phyloP scores from a whole-genome alignment of 495 filamentous ascomycete species.

The Aspergillus sparsus region DNA sequence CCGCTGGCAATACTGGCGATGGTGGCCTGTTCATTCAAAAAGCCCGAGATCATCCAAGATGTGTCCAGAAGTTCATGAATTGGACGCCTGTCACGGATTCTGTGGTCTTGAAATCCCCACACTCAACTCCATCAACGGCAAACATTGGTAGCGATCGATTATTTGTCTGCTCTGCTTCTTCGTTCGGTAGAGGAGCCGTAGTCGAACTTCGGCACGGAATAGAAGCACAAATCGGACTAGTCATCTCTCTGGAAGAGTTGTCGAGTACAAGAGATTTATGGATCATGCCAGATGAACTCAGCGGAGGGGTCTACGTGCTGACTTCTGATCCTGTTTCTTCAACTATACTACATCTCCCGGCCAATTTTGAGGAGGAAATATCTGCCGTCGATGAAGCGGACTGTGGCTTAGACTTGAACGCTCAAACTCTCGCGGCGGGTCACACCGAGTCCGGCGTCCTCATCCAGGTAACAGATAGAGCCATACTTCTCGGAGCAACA shows the following conservation, averaged over 20 bases:
- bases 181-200: conserved; percentile 57
- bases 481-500: conserved; percentile 41
- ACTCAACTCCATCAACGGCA: conserved; percentile 21
- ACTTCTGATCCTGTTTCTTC: conserved; percentile 46
- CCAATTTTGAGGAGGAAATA: conserved; percentile 37
- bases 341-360: conserved; percentile 37
- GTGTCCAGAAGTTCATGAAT: conserved; percentile 66
- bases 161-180: conserved; percentile 45
- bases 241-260: conserved; percentile 48
- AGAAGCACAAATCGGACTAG: conserved; percentile 63
- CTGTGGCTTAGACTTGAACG: conserved; percentile 50
- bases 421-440: conserved; percentile 58
- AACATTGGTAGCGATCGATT: conserved; percentile 35
- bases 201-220: conserved; percentile 72
- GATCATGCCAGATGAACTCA: conserved; percentile 48
- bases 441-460: conserved; percentile 39
- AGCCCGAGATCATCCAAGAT: conserved; percentile 49
- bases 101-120: conserved; percentile 45
- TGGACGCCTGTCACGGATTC: conserved; percentile 84
- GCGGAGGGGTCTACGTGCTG: conserved; percentile 39
- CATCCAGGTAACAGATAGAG: conserved; percentile 59
- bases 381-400: conserved; percentile 42
- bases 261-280: conserved; percentile 47
- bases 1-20: conserved; percentile 77
- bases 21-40: conserved; percentile 75